A percentile compares a stretch with the other conserved stretches of the same genome.
Conservation (phyloP, 306 rosid genomes). For the Arachis stenosperma region DNA sequence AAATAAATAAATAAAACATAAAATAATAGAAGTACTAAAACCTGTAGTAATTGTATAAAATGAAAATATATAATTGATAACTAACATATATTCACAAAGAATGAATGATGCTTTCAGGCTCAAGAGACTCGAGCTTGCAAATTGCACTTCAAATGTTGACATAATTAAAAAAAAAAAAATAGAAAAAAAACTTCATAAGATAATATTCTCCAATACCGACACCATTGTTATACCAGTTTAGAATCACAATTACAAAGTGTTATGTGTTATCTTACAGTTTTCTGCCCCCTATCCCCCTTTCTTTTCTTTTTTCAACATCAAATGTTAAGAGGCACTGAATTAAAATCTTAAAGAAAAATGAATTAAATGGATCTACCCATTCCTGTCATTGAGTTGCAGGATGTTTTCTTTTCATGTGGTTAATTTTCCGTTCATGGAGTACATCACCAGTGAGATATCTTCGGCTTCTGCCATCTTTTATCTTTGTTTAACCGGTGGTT, state of each 20-base stretch:
- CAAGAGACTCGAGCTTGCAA: conserved; percentile 3
- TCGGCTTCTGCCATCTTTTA: neutral
- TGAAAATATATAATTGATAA: conserved; percentile 28
- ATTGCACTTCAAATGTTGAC: conserved; percentile 2
- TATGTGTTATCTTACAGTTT: neutral
- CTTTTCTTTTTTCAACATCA: neutral
- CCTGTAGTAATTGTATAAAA: conserved; percentile 13
- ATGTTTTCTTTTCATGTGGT: neutral
- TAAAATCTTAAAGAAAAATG: neutral
- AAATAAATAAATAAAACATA: neutral
- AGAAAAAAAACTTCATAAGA: neutral
- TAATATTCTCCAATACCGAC: neutral
- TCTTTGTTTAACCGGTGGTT: neutral
- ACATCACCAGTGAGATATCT: neutral
- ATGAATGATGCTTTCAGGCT: conserved; percentile 28
- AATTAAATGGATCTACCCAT: neutral
- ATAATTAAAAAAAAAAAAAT: neutral
- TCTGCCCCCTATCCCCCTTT: too few species aligned
- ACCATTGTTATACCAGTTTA: neutral
- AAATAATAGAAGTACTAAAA: conserved; percentile 23
- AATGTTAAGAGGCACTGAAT: neutral
- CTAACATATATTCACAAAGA: conserved; percentile 24
- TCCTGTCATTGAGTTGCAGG: neutral
- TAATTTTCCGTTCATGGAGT: neutral
- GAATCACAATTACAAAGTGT: neutral